Evolutionary conservation across 352 stramenopile species (phyloP), one percentile per base, ranked within the genome.

Genomic region (Saprolegnia diclina): DNA sequence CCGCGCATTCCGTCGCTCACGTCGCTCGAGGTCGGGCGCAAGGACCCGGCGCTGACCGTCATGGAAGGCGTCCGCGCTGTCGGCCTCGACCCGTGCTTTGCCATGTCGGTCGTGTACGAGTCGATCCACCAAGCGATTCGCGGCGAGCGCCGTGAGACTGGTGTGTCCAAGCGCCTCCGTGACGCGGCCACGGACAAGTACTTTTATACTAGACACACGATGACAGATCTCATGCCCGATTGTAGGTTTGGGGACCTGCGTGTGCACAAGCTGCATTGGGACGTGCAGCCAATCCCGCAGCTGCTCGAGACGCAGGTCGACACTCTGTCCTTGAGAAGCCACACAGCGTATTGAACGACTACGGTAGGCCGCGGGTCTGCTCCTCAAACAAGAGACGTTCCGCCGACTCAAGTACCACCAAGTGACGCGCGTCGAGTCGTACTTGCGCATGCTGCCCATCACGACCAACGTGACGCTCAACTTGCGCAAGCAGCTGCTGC

Each of bases 401-500:
- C 82, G 82, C n/a, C 82, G 85, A 6, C 73, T 94, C n/a, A 92
- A 91, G 66, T 78, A 82, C 21, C 77, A 81, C 62, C 85, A 90
- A 69, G 85, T 94, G 68, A 85, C 91, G 40, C 82, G 85, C 67
- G 91, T 94, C 46, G 85, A 94, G 54, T 81, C 82, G 38, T 73
- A 92, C 10, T 53, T 94, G 68, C 78, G 90, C 70, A 89, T 94
- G 85, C 76, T 94, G 70, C 85, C 85, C 22, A 94, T 94, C 72
- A 92, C 83, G 10, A 84, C 85, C 65, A 94, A 94, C 67, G 88
- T 94, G 81, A 94, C 85, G 32, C 81, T 94, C 40, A 94, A 94
- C 62, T 67, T 94, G 69, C 79, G 83, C 55, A 94, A 94, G 71
- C 85, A 94, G 72, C 59, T 94, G 45, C 81, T 90, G 75, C 83